Evolutionary conservation across 805 yeast genomes (phyloP).

Genomic region (Brettanomyces sp.): DNA sequence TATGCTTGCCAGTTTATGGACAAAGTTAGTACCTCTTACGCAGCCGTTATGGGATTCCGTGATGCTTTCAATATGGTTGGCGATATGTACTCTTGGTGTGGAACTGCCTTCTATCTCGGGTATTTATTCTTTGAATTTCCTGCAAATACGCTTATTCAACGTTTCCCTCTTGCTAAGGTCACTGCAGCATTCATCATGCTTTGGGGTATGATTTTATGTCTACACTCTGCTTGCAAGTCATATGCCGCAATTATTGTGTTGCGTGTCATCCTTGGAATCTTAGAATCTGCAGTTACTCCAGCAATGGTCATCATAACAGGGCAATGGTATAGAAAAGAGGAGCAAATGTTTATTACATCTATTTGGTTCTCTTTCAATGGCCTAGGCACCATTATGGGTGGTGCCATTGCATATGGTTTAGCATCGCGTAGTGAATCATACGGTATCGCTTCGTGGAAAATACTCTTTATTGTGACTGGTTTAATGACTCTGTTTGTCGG

Average conservation of each 20-base stretch:
- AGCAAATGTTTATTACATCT: constrained; percentile 32
- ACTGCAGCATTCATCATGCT: constrained; percentile 22
- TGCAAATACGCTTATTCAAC: constrained; percentile 35
- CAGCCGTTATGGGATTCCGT: constrained; percentile 37
- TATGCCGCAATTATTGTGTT: constrained; percentile 37
- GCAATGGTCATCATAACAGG: constrained; percentile 44
- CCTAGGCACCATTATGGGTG: constrained; percentile 37
- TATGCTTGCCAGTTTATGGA: constrained; percentile 53
- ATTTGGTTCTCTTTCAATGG: constrained; percentile 31
- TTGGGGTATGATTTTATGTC: constrained; percentile 33
- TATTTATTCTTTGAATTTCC: constrained; percentile 40
- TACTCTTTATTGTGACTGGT: constrained; percentile 52
- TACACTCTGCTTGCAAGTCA: constrained; percentile 31
- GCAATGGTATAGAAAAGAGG: constrained; percentile 40
- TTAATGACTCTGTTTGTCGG: constrained; percentile 46
- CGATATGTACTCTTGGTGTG: constrained; percentile 32
- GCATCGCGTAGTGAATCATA: constrained; percentile 23
- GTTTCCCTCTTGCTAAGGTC: constrained; percentile 42
- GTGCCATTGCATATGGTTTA: constrained; percentile 40
- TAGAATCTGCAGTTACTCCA: constrained; percentile 48
- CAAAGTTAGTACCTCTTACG: constrained; percentile 42
- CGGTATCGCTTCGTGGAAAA: constrained; percentile 45
- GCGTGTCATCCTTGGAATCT: constrained; percentile 39
- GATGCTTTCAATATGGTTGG: constrained; percentile 28
- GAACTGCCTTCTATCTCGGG: constrained; percentile 36